Percentiles rank a stretch among this genome's conserved stretches.
phyloP scores from a whole-genome alignment of 2,329 filamentous ascomycete species.

The Hyphodiscus sp. region DNA sequence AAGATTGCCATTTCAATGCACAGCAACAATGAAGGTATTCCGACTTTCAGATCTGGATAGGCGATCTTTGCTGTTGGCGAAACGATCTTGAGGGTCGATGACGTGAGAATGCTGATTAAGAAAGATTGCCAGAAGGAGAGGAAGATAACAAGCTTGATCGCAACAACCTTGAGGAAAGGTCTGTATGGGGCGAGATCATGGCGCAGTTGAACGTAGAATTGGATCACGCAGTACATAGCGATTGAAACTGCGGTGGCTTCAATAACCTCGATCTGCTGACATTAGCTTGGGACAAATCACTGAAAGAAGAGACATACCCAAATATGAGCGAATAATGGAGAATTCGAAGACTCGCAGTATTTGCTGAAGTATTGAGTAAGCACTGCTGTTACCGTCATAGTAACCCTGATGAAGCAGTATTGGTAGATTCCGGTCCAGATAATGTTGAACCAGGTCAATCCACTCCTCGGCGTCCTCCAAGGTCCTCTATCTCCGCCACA shows the following conservation, averaged over 20 bases:
- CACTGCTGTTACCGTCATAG: constrained; percentile 74
- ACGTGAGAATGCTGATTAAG: constrained; percentile 53
- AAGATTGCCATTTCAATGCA: constrained; percentile 85
- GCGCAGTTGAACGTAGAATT: constrained; percentile 77
- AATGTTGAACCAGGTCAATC: constrained; percentile 86
- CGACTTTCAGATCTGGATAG: constrained; percentile 72
- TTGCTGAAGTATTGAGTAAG: constrained; percentile 59
- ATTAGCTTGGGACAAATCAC: constrained; percentile 8
- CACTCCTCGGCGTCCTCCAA: constrained; percentile 70
- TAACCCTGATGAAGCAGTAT: constrained; percentile 74
- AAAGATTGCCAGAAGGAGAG: constrained; percentile 80
- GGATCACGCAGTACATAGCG: constrained; percentile 84
- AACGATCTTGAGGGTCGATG: constrained; percentile 39
- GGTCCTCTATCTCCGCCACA: constrained; percentile 62
- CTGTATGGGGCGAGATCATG: constrained; percentile 60
- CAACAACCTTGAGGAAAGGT: constrained; percentile 73
- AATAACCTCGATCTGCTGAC: constrained; percentile 52
- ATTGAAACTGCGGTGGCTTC: constrained; percentile 68
- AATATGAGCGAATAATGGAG: constrained; percentile 73
- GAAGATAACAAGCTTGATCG: constrained; percentile 89
- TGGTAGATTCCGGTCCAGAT: constrained; percentile 80
- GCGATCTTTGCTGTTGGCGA: constrained; percentile 41
- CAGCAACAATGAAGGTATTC: constrained; percentile 70
- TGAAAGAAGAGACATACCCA: constrained; percentile 51
- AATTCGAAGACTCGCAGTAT: constrained; percentile 76